Base-by-base conservation (phyloP, 192 early-diverging fungal genomes). In the Radiomyces spectabilis region DNA sequence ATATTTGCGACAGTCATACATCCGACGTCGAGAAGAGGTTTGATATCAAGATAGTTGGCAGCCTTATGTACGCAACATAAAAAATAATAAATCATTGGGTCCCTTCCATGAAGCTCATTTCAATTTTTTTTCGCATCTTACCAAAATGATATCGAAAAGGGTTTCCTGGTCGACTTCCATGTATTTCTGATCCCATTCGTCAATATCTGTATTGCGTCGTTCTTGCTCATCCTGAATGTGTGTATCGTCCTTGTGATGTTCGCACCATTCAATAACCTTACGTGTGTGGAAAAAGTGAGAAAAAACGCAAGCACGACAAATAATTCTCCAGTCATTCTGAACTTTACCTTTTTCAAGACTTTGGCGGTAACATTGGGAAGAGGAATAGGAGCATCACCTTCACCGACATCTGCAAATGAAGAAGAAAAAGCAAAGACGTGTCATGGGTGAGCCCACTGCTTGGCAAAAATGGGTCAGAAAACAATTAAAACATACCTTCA, bases 1-100 rank as follows among this genome's bases (percentile, higher is more conserved):
- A 95, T 91, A 65, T 95, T 96, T 47, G 96, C 96, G 37, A 97
- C 92, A 3, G 93, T 93, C 78, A 97, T 97, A 80, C 96, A 99
- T 6, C 93, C 92, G 45, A 99, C 77, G 72, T 99, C 94, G 40
- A 99, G 75, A 41, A 99, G 79, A 12, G 92, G 88, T 71, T 95
- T 96, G 61, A 97, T 97, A 69, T 97, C 97, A 52, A 99, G 76
- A 69, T 92, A 89, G 64, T 93, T 91, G 34, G 91, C 84, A 32
- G 89, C 88, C 55, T 73, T 42, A 9, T 16, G 29, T 1, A 47
- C 7, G 34, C n/a, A n/a, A n/a, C n/a, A n/a, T n/a, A n/a, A 47
- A 47, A 53, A 29, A 50, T 35, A 30, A 50, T 42, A 35, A 13
- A 15, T 34, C 21, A 30, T 30, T 29, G 2, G 47, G 1, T 3